Percentiles rank a stretch among this genome's conserved stretches.
Evolutionary conservation across 192 early-diverging fungal genomes (phyloP).

Genomic region (Phlyctochytrium planicorne): DNA sequence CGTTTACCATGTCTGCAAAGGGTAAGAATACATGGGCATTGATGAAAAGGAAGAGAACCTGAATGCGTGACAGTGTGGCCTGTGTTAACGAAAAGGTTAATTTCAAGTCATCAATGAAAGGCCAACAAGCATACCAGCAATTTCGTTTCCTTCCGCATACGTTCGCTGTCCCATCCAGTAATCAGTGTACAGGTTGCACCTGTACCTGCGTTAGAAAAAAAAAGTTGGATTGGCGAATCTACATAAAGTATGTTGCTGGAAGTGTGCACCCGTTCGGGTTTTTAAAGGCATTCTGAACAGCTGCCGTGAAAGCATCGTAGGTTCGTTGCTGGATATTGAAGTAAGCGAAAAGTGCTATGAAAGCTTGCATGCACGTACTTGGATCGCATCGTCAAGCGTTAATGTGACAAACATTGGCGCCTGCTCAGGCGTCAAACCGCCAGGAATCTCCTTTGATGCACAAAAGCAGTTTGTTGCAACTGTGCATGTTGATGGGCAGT

Average conservation of each 20-base stretch:
- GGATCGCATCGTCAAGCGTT: constrained; percentile 12
- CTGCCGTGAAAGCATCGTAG: constrained; percentile 5
- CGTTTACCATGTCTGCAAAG: neutral
- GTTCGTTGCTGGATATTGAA: neutral
- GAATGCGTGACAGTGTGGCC: constrained; percentile 56
- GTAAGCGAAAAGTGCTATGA: neutral
- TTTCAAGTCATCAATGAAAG: no score
- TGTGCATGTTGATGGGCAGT: constrained; percentile 7
- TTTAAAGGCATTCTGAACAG: constrained; percentile 10
- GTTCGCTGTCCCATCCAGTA: constrained; percentile 54
- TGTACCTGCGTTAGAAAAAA: no score
- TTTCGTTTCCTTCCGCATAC: constrained; percentile 64
- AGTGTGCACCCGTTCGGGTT: constrained; percentile 57
- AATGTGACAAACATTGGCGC: constrained; percentile 18
- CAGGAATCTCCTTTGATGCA: constrained; percentile 6
- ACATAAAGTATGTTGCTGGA: constrained; percentile 52
- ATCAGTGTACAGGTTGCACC: constrained; percentile 62
- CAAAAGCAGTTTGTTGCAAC: constrained; percentile 7
- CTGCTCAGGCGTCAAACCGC: constrained; percentile 7
- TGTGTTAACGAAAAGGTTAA: no score
- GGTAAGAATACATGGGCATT: neutral
- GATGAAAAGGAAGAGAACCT: constrained; percentile 12
- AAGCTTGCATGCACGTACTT: neutral
- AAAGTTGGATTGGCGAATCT: constrained; percentile 21
- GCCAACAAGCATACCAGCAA: no score